Evolutionary conservation across 2,329 filamentous ascomycete species (phyloP), one percentile per base, ranked within the genome.

Genomic region (Fusarium protoensiforme): DNA sequence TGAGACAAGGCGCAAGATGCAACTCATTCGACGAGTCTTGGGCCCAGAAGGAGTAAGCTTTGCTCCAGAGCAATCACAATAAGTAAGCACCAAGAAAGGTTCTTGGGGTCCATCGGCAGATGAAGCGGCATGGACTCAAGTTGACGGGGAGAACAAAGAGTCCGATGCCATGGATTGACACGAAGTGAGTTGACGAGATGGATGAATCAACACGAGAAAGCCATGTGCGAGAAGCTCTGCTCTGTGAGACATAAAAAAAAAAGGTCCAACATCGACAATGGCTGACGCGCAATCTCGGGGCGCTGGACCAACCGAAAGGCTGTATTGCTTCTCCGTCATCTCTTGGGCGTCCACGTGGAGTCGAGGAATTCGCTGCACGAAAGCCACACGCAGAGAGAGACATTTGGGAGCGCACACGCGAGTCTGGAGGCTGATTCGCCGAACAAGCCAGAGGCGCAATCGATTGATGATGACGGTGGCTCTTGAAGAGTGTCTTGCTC

Each of bases 321-420:
- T 54, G 64, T 33, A 56, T 67, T 64, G 65, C 43, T 53, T 43
- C 33, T 48, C 43, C 24, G 46, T 51, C 43, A 41, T 58, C 68
- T 53, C 48, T 36, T 71, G 39, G 69, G 36, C 27, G 58, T 76
- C 76, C 75, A 78, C 76, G 76, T 78, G 76, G 73, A 77, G 73
- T 69, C 54, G 63, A 67, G 69, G 73, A 78, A 78, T 75, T 77
- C 73, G 75, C 67, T 73, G 70, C 57, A 62, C 39, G 35, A 53
- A 36, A 61, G 41, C 43, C 60, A 75, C 43, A 41, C 22, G 51
- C 63, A 61, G 69, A 11, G n/a, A 57, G 48, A 63, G 36, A 57
- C 35, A 46, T 61, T 29, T 60, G 20, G 59, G 24, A 64, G 63
- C 35, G 38, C 46, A 71, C 46, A 71, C 59, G 60, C 35, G 54